phyloP scores from a whole-genome alignment of 805 yeast species.

The Yueomyces sinensis region DNA sequence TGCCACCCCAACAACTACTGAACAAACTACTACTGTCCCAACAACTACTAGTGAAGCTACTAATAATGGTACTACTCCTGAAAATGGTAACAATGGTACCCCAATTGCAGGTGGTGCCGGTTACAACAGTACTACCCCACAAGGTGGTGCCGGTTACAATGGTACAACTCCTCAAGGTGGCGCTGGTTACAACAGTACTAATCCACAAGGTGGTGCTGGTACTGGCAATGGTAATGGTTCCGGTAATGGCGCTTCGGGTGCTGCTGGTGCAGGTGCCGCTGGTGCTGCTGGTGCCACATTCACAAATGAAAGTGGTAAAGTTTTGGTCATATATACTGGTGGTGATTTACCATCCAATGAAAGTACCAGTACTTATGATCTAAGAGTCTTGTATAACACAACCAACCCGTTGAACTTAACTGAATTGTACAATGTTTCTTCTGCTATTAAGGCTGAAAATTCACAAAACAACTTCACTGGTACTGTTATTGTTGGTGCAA shows the following conservation, averaged over 20 bases:
- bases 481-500: conserved; percentile 12
- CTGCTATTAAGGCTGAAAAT: conserved; percentile 6
- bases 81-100: too few species aligned
- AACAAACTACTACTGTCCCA: not conserved
- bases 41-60: too few species aligned
- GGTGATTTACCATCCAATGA: conserved; percentile 9
- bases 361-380: conserved; percentile 4
- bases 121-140: not conserved
- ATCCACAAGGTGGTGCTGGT: too few species aligned
- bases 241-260: not conserved
- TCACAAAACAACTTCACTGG: conserved; percentile 6
- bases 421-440: conserved; percentile 12
- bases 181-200: too few species aligned
- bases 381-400: conserved; percentile 10
- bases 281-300: not conserved
- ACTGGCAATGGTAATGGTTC: too few species aligned
- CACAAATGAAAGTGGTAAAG: too few species aligned
- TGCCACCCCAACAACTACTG: not conserved
- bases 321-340: conserved; percentile 7
- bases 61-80: too few species aligned
- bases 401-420: conserved; percentile 13
- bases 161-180: too few species aligned
- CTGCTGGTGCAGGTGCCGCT: not conserved
- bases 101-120: not conserved
- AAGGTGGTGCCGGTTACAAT: not conserved